A percentile compares a stretch with the other conserved stretches of the same genome.
Evolutionary conservation across 2,329 filamentous ascomycete species (phyloP).

Genomic region (Calonectria crousiana): DNA sequence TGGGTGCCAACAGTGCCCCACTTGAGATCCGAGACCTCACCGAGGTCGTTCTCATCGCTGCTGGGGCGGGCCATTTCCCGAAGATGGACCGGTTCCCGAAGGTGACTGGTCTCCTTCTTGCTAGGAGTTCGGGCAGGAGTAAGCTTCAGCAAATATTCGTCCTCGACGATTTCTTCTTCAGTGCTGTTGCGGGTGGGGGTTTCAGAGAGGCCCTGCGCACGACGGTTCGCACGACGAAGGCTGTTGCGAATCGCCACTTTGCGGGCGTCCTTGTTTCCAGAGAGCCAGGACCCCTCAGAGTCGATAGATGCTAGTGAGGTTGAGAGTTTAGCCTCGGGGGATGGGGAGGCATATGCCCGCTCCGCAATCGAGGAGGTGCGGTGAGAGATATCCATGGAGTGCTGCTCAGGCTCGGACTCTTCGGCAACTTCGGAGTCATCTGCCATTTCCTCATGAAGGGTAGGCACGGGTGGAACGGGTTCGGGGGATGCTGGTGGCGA

Average conservation of each 20-base stretch:
- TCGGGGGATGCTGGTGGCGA: slow-evolving; percentile 91
- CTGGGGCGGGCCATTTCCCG: slow-evolving; percentile 65
- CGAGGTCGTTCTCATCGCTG: slow-evolving; percentile 68
- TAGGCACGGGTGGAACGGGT: slow-evolving; percentile 59
- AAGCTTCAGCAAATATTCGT: slow-evolving; percentile 77
- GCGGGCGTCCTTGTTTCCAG: slow-evolving; percentile 73
- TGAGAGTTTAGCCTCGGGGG: slow-evolving; percentile 75
- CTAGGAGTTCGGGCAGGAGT: slow-evolving; percentile 44
- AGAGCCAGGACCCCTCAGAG: slow-evolving; percentile 96
- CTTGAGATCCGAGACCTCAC: slow-evolving; percentile 56
- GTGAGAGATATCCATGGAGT: slow-evolving; percentile 49
- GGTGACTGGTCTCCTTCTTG: slow-evolving; percentile 42
- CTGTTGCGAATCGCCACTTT: slow-evolving; percentile 60
- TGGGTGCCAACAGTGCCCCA: slow-evolving; percentile 65
- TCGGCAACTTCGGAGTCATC: slow-evolving; percentile 32
- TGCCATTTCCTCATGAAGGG: slow-evolving; percentile 44
- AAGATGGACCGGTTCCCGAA: background rate
- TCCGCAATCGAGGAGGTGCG: slow-evolving; percentile 39
- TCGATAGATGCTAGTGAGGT: slow-evolving; percentile 94
- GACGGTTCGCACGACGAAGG: slow-evolving; percentile 48
- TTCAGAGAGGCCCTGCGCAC: slow-evolving; percentile 51
- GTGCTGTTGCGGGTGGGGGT: slow-evolving; percentile 54
- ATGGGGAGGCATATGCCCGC: slow-evolving; percentile 48
- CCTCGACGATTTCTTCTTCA: slow-evolving; percentile 75
- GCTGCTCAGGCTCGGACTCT: slow-evolving; percentile 57